phyloP scores from a whole-genome alignment of 1,139 yeast species.

The Geotrichum klebahnii region DNA sequence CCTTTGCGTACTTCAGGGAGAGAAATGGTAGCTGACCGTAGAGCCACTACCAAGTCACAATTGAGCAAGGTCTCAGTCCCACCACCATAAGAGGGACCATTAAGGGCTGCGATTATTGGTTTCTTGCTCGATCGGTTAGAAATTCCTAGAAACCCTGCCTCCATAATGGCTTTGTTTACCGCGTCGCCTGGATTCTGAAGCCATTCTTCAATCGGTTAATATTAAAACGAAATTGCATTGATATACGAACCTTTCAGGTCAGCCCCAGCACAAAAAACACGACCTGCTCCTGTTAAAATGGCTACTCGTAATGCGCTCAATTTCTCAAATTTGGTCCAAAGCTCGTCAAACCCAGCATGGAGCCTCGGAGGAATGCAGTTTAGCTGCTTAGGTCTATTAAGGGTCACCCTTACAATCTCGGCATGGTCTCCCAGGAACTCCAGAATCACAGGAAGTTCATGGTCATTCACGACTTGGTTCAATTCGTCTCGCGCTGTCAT shows the following conservation, averaged over 20 bases:
- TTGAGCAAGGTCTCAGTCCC: conserved; percentile 37
- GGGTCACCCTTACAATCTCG: conserved; percentile 29
- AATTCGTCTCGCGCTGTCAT: conserved; percentile 15
- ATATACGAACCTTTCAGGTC: conserved; percentile 32
- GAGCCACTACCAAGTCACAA: conserved; percentile 37
- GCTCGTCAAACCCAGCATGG: conserved; percentile 25
- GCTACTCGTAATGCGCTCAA: conserved; percentile 32
- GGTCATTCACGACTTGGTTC: conserved; percentile 1
- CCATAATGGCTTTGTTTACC: background rate
- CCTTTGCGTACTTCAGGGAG: conserved; percentile 38
- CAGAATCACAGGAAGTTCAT: conserved; percentile 16
- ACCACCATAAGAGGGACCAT: conserved; percentile 37
- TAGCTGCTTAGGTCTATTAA: conserved; percentile 28
- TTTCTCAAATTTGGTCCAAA: conserved; percentile 35
- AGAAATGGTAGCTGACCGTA: conserved; percentile 29
- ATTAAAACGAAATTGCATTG: conserved; percentile 8
- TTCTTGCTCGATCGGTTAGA: conserved; percentile 33
- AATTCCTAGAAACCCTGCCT: conserved; percentile 34
- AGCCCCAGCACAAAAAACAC: conserved; percentile 37
- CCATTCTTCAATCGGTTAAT: conserved; percentile 15
- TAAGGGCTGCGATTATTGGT: conserved; percentile 37
- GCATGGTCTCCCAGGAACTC: conserved; percentile 17
- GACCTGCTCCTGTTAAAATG: conserved; percentile 36
- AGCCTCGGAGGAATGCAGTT: conserved; percentile 29
- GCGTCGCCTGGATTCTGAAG: conserved; percentile 10